A percentile compares a stretch with the other conserved stretches of the same genome.
phyloP scores from a whole-genome alignment of 163 green algal genomes.

The Chloroidium sp. region DNA sequence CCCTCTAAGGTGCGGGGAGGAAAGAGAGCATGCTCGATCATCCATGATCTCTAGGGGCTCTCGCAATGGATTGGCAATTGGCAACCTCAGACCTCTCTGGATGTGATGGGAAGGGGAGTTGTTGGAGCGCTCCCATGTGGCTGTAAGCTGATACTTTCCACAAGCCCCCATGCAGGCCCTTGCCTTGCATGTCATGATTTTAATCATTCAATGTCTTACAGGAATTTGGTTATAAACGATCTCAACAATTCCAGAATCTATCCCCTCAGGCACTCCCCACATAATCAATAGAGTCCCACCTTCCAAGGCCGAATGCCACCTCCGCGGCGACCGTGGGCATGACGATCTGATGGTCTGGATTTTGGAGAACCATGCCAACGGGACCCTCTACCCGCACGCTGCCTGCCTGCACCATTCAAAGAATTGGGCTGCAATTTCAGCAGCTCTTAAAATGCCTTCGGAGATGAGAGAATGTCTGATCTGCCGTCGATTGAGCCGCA shows the following conservation, averaged over 20 bases:
- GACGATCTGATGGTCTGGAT: constrained; percentile 96
- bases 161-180: neutral
- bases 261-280: no score
- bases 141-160: no score
- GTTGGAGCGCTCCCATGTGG: no score
- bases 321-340: constrained; percentile 93
- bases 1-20: no score
- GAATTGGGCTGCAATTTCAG: constrained; percentile 7
- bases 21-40: no score
- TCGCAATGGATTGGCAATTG: no score
- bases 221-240: neutral
- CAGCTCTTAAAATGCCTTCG: constrained; percentile 56
- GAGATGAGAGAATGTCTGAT: constrained; percentile 55
- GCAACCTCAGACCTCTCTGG: no score
- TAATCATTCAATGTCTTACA: neutral
- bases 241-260: neutral
- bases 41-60: no score
- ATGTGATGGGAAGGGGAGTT: no score
- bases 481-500: neutral
- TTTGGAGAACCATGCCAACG: constrained; percentile 93
- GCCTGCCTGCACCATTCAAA: constrained; percentile 20
- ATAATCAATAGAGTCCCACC: constrained; percentile 18
- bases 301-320: constrained; percentile 90
- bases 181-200: neutral
- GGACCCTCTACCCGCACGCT: constrained; percentile 42